Evolutionary conservation across 139 green algal genomes (phyloP), one percentile per base, ranked within the genome.

Genomic region (Asterochloris erici): DNA sequence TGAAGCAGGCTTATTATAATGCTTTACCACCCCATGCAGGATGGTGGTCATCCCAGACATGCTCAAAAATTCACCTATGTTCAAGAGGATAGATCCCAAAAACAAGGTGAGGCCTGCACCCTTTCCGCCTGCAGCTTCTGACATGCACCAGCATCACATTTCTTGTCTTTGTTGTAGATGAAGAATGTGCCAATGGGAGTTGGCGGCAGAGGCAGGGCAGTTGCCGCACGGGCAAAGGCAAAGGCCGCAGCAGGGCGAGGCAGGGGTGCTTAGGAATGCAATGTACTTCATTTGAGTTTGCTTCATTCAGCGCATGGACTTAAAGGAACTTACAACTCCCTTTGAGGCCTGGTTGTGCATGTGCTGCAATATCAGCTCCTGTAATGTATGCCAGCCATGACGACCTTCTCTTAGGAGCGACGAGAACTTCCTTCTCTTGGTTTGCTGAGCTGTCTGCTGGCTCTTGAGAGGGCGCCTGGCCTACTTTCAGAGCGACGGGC

Each of bases 31-130:
- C 24, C 61, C 38, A 14, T 81, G 54, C 78, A 86, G 97, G 12
- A 97, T 98, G 79, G 85, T 99, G 14, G 95, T 99, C 60, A 93
- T 99, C 26, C 97, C 97, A 28, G 97, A 99, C 84, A 99, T 99
- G 96, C 89, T 99, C n/a, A 99, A 98, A 82, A 99, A 99, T 84
- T 96, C 97, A 0, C 97, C 97, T 17, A 99, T 99, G 96, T 99
- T 99, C 90, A 99, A 99, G 88, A 90, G 96, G 11, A 97, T 98
- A n/a, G 96, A 98, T 79, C 95, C 96, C 63, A 98, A 98, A 84
- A 91, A 91, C 81, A 96, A 95, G 86, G 88, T 84, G 60, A 79
- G 14, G 26, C 6, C 12, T 82, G 78, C 26, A 64, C 19, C 1
- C 26, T 24, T 14, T 63, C 26, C n/a, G 74, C 14, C 24, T 79